phyloP scores from a whole-genome alignment of 2,329 filamentous ascomycete species.

The Diaporthe nobilis region DNA sequence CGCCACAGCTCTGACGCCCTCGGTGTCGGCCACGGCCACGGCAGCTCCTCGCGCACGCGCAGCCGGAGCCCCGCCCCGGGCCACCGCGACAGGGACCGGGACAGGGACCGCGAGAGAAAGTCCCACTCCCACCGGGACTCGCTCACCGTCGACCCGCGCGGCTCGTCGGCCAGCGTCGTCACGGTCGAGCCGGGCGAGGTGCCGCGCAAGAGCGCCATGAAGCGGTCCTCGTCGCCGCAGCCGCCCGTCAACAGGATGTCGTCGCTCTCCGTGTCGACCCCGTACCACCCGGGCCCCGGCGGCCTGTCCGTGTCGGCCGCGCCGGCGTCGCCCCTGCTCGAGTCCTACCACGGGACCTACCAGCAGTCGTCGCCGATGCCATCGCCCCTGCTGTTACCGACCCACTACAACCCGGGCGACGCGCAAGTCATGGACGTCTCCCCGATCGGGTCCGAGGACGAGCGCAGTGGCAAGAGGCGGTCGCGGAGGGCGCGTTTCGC shows the following conservation, averaged over 20 bases:
- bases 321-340: slow-evolving; percentile 86
- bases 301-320: slow-evolving; percentile 63
- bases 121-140: slow-evolving; percentile 46
- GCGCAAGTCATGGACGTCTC: slow-evolving; percentile 65
- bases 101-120: slow-evolving; percentile 38
- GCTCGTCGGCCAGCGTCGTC: slow-evolving; percentile 56
- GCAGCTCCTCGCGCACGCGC: slow-evolving; percentile 44
- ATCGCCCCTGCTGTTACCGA: slow-evolving; percentile 76
- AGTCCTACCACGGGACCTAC: slow-evolving; percentile 94
- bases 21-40: slow-evolving; percentile 29
- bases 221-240: slow-evolving; percentile 61
- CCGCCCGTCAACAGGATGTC: slow-evolving; percentile 67
- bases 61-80: slow-evolving; percentile 42
- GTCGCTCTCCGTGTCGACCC: slow-evolving; percentile 64
- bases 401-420: slow-evolving; percentile 65
- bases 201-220: slow-evolving; percentile 52
- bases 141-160: slow-evolving; percentile 55
- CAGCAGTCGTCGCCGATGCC: slow-evolving; percentile 97
- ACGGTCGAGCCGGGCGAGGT: slow-evolving; percentile 56
- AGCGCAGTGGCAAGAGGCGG: slow-evolving; percentile 59
- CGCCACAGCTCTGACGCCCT: slow-evolving; percentile 39
- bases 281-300: slow-evolving; percentile 54
- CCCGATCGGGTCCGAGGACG: slow-evolving; percentile 65
- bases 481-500: slow-evolving; percentile 82
- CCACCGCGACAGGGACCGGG: slow-evolving; percentile 41